These are phyloP conservation scores for Metschnikowia proteae DNA, from an alignment of 805 yeast genomes.

Conservation along the genomic window DNA sequence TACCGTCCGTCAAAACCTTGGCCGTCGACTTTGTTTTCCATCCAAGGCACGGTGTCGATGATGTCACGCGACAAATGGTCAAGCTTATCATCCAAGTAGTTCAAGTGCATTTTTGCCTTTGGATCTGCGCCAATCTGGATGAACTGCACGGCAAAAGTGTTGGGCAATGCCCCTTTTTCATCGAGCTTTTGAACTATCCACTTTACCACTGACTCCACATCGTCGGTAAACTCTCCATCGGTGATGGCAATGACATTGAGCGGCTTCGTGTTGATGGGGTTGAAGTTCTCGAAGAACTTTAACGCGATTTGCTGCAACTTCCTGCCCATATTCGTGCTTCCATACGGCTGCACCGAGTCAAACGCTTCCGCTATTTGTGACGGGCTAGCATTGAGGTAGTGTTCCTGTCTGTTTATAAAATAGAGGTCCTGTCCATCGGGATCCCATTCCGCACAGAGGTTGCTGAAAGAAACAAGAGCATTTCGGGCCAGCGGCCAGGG, in stretches of 20 bases:
- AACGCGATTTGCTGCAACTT: conserved; percentile 9
- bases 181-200: conserved; percentile 17
- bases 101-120: conserved; percentile 10
- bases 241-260: conserved; percentile 16
- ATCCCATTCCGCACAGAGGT: conserved; percentile 16
- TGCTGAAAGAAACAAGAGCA: conserved; percentile 14
- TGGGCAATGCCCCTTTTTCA: conserved; percentile 9
- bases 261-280: conserved; percentile 12
- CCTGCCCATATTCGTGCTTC: conserved; percentile 17
- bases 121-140: conserved; percentile 16
- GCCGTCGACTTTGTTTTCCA: conserved; percentile 8
- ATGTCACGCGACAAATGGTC: conserved; percentile 12
- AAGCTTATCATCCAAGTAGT: conserved; percentile 12
- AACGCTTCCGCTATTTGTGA: conserved; percentile 12
- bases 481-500: conserved; percentile 16
- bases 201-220: conserved; percentile 12
- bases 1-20: conserved; percentile 14
- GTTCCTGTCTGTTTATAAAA: conserved; percentile 10
- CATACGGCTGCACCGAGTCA: conserved; percentile 9
- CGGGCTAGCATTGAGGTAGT: conserved; percentile 9
- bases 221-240: conserved; percentile 16
- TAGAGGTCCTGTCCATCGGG: conserved; percentile 17
- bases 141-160: conserved; percentile 16
- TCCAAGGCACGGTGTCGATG: conserved; percentile 18
- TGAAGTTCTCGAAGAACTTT: conserved; percentile 11